Evolutionary conservation across 139 green algal species (phyloP).

Genomic region (Asterochloris erici): DNA sequence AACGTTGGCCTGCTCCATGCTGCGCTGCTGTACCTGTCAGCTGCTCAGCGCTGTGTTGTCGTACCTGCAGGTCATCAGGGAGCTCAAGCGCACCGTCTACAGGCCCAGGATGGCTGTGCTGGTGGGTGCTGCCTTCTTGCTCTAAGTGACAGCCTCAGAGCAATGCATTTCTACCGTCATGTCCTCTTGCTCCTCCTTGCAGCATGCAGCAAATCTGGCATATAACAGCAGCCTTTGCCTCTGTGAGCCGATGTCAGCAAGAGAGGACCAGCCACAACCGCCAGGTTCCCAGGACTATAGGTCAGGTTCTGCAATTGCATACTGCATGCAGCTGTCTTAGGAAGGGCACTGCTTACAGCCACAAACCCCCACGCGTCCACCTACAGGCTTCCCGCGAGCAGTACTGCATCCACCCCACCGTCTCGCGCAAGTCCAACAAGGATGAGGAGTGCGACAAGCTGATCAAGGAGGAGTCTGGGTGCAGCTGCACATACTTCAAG

Average conservation of each 20-base stretch:
- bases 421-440: conserved; percentile 43
- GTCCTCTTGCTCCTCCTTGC: not conserved
- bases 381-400: conserved; percentile 71
- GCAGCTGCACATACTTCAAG: conserved; percentile 50
- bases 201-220: no score
- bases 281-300: not conserved
- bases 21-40: not conserved
- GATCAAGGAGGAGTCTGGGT: conserved; percentile 38
- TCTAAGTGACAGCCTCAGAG: not conserved
- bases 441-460: conserved; percentile 81
- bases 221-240: no score
- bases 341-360: not conserved
- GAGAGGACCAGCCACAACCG: no score
- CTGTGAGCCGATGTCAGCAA: no score
- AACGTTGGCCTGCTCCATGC: not conserved
- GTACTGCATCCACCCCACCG: conserved; percentile 83
- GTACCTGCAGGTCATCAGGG: conserved; percentile 71
- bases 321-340: not conserved
- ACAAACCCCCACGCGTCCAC: not conserved
- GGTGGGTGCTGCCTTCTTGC: conserved; percentile 33
- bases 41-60: not conserved
- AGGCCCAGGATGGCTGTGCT: conserved; percentile 82
- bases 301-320: not conserved
- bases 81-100: conserved; percentile 85
- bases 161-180: not conserved